phyloP scores from a whole-genome alignment of 2,329 filamentous ascomycete genomes.

The Aspergillus eucalypticola region DNA sequence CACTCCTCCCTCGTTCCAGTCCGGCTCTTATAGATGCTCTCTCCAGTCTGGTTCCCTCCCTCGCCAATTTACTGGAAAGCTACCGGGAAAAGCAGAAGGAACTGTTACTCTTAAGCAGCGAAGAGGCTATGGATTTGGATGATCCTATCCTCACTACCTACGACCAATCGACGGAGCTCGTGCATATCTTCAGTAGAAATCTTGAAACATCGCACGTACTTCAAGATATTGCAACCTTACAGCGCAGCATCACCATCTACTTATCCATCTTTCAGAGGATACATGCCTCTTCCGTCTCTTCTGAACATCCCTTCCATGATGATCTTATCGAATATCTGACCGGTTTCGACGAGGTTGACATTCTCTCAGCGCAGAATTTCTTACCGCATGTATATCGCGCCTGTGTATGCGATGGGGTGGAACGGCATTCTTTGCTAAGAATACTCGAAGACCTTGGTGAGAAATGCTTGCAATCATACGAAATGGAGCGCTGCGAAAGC shows the following conservation, averaged over 20 bases:
- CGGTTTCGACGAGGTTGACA: constrained; percentile 38
- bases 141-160: constrained; percentile 33
- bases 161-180: constrained; percentile 24
- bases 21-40: constrained; percentile 28
- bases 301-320: constrained; percentile 1
- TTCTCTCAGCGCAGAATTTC: constrained; percentile 38
- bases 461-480: constrained; percentile 53
- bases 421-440: constrained; percentile 41
- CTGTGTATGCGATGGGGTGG: constrained; percentile 30
- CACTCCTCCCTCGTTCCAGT: constrained; percentile 18
- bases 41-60: constrained; percentile 27
- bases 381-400: constrained; percentile 33
- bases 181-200: constrained; percentile 31
- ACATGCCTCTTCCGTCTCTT: constrained; percentile 9
- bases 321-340: constrained; percentile 39
- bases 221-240: constrained; percentile 37
- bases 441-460: constrained; percentile 53
- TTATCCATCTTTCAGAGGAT: constrained; percentile 32
- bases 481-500: constrained; percentile 73
- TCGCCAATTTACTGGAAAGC: constrained; percentile 35
- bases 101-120: constrained; percentile 10
- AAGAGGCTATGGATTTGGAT: constrained; percentile 48
- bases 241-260: constrained; percentile 38
- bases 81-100: constrained; percentile 25
- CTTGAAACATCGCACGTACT: constrained; percentile 35